Conservation (phyloP, 805 yeast species). For the Diddensiella caesifluorescens region DNA sequence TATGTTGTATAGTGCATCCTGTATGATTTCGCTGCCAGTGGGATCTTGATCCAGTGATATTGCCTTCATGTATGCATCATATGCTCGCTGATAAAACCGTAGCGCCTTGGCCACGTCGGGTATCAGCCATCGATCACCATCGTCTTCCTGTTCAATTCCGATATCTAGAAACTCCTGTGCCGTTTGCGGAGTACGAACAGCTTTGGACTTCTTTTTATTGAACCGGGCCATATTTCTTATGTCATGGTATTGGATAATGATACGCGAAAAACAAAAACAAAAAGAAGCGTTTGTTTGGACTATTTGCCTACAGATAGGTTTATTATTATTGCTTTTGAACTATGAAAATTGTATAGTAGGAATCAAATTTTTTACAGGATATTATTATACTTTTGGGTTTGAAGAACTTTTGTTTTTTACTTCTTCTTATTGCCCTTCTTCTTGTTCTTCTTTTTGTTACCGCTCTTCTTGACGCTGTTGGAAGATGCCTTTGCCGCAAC, state of each 20-base stretch:
- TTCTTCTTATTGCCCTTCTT: slow-evolving; percentile 22
- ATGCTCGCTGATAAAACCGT: slow-evolving; percentile 60
- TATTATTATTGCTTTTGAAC: too few species aligned
- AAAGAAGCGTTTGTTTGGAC: slow-evolving; percentile 1
- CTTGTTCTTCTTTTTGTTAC: slow-evolving; percentile 13
- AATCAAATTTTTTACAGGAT: too few species aligned
- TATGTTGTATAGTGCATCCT: slow-evolving; percentile 54
- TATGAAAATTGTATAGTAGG: too few species aligned
- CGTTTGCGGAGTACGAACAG: slow-evolving; percentile 29
- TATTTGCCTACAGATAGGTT: background rate
- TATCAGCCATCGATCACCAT: slow-evolving; percentile 69
- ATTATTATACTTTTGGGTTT: too few species aligned
- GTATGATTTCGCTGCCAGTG: slow-evolving; percentile 14
- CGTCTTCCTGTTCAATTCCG: slow-evolving; percentile 60
- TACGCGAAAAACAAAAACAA: background rate
- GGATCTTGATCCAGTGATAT: slow-evolving; percentile 24
- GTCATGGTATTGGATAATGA: background rate
- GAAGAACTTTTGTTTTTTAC: too few species aligned
- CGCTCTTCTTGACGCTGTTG: background rate
- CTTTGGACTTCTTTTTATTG: slow-evolving; percentile 10
- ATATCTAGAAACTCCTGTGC: slow-evolving; percentile 50
- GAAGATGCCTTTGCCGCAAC: slow-evolving; percentile 3
- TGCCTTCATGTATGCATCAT: slow-evolving; percentile 36
- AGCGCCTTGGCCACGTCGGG: slow-evolving; percentile 61
- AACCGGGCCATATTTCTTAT: background rate